Conservation (phyloP, 768 basidiomycete genomes). For the Heimioporus sp. region DNA sequence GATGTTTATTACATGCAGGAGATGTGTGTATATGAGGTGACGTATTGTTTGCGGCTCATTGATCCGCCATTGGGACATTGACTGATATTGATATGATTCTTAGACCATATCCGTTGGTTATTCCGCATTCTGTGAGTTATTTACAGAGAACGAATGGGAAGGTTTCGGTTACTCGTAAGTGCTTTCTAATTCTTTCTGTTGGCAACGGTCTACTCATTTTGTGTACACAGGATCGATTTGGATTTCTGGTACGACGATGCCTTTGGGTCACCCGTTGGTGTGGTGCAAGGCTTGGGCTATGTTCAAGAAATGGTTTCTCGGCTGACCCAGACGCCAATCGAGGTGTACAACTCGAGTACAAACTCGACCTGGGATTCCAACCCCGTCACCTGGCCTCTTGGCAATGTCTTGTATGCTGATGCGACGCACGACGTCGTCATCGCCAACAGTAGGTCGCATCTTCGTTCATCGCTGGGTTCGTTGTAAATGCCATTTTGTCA, state of each 20-base stretch:
- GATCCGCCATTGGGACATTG: not conserved
- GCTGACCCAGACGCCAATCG: slow-evolving; percentile 73
- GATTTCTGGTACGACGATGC: slow-evolving; percentile 57
- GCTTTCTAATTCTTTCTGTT: not conserved
- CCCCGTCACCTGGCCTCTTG: slow-evolving; percentile 67
- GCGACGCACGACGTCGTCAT: slow-evolving; percentile 93
- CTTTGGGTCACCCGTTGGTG: slow-evolving; percentile 79
- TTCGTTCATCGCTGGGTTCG: not conserved
- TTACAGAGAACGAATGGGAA: slow-evolving; percentile 91
- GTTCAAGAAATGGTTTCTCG: slow-evolving; percentile 82
- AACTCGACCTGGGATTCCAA: slow-evolving; percentile 79
- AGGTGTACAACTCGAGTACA: slow-evolving; percentile 73
- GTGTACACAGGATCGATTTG: slow-evolving; percentile 16
- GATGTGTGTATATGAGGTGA: slow-evolving; percentile 81
- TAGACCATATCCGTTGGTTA: slow-evolving; percentile 90
- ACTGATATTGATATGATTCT: not conserved
- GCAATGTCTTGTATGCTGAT: slow-evolving; percentile 78
- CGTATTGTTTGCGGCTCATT: not conserved
- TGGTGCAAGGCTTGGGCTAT: slow-evolving; percentile 76
- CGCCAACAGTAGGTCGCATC: slow-evolving; percentile 58
- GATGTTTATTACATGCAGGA: slow-evolving; percentile 80
- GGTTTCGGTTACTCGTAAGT: slow-evolving; percentile 85
- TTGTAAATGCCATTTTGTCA: slow-evolving; percentile 19
- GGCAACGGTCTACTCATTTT: not conserved
- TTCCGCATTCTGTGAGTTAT: slow-evolving; percentile 87